These are phyloP conservation scores for Pyricularia sp. DNA, from an alignment of 2,329 filamentous ascomycete species.

Conservation along the genomic window DNA sequence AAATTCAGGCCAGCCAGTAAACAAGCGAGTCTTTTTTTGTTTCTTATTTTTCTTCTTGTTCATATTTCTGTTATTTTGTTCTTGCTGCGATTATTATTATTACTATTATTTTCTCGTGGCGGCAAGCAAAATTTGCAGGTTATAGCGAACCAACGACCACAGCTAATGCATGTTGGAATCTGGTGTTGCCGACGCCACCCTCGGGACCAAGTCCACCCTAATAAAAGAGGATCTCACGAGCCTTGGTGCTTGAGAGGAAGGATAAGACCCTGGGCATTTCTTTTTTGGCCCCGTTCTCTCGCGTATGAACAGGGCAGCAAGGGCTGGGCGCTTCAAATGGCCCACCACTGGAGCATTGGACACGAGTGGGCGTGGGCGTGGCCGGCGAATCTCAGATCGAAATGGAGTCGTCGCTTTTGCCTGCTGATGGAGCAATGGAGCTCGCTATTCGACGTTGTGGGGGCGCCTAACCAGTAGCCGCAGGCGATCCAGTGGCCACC, in stretches of 20 bases:
- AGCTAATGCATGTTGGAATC: background rate
- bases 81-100: too few relatives aligned
- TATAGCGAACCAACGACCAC: background rate
- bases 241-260: background rate
- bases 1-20: background rate
- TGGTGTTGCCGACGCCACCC: background rate
- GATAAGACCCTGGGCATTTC: background rate
- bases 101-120: background rate
- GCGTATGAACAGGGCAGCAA: background rate
- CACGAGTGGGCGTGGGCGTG: background rate
- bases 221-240: background rate
- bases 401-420: background rate
- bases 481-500: background rate
- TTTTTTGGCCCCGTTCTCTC: background rate
- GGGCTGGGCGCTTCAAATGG: background rate
- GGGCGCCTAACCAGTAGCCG: background rate
- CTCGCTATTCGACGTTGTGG: background rate
- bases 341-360: background rate
- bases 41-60: background rate
- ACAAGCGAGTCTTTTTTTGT: background rate
- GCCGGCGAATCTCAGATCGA: background rate
- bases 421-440: background rate
- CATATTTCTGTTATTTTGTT: background rate
- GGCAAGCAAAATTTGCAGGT: background rate
- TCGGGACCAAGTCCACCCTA: background rate